Evolutionary conservation across 345 rosid species (phyloP).

Genomic region (Pugionium dolabratum): DNA sequence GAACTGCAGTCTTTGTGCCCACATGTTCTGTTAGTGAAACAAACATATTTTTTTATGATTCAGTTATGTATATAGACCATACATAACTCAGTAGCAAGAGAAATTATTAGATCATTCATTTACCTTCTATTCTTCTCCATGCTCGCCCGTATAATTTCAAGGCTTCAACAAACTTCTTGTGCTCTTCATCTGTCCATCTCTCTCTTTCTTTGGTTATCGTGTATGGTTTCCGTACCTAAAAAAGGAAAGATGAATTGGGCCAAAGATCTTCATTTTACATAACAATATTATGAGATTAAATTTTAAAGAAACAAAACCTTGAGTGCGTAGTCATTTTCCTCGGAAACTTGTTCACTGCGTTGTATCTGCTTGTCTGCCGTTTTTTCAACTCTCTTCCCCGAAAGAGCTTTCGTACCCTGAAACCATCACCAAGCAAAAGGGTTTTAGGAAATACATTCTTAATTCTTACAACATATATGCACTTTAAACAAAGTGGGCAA

Average conservation of each 20-base stretch:
- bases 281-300: not conserved
- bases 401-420: constrained; percentile 44
- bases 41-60: constrained; percentile 17
- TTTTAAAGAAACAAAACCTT: constrained; percentile 50
- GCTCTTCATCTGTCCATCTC: constrained; percentile 88
- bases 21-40: constrained; percentile 60
- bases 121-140: constrained; percentile 82
- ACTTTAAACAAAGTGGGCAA: constrained; percentile 15
- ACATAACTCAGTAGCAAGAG: constrained; percentile 28
- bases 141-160: constrained; percentile 72
- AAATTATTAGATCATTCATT: constrained; percentile 11
- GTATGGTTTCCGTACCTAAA: constrained; percentile 73
- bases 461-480: not conserved
- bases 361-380: constrained; percentile 38
- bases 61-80: constrained; percentile 17
- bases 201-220: constrained; percentile 84
- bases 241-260: constrained; percentile 7
- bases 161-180: constrained; percentile 76
- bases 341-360: constrained; percentile 48
- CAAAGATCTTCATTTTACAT: constrained; percentile 6
- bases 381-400: constrained; percentile 36
- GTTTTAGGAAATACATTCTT: constrained; percentile 9
- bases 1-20: constrained; percentile 82
- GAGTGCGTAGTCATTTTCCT: constrained; percentile 48
- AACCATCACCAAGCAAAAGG: constrained; percentile 22